Conservation (phyloP, 2,329 filamentous ascomycete genomes). For the Nemania sp. region DNA sequence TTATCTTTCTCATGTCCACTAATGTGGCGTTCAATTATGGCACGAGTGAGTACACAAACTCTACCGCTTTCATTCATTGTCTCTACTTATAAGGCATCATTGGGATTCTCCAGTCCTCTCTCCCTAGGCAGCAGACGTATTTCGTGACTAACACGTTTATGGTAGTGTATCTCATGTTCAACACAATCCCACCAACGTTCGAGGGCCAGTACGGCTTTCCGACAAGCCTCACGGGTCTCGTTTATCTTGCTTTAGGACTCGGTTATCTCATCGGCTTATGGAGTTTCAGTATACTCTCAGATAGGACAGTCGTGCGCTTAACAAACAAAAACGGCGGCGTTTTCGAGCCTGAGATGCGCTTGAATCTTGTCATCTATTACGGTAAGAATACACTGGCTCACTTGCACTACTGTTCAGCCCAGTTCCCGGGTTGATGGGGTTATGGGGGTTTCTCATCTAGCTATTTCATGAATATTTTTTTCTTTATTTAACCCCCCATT, state of each 20-base stretch:
- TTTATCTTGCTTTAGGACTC: slow-evolving; percentile 62
- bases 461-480: not conserved
- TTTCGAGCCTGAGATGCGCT: slow-evolving; percentile 49
- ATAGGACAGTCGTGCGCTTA: slow-evolving; percentile 59
- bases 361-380: slow-evolving; percentile 48
- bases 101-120: not conserved
- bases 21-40: slow-evolving; percentile 66
- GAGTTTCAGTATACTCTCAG: slow-evolving; percentile 58
- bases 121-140: not conserved
- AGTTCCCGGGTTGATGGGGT: not conserved
- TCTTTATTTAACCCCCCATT: not conserved
- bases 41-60: slow-evolving; percentile 47
- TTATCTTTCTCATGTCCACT: slow-evolving; percentile 60
- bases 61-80: not conserved
- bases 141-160: not conserved
- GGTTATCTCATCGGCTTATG: slow-evolving; percentile 57
- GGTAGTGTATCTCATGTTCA: slow-evolving; percentile 64
- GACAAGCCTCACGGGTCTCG: slow-evolving; percentile 60
- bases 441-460: not conserved
- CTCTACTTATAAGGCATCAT: not conserved
- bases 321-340: slow-evolving; percentile 56
- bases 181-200: slow-evolving; percentile 65
- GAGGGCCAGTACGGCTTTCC: slow-evolving; percentile 60
- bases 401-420: not conserved
- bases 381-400: slow-evolving; percentile 24